Conservation (phyloP, 2,329 filamentous ascomycete genomes). For the Monilinia fructigena region DNA sequence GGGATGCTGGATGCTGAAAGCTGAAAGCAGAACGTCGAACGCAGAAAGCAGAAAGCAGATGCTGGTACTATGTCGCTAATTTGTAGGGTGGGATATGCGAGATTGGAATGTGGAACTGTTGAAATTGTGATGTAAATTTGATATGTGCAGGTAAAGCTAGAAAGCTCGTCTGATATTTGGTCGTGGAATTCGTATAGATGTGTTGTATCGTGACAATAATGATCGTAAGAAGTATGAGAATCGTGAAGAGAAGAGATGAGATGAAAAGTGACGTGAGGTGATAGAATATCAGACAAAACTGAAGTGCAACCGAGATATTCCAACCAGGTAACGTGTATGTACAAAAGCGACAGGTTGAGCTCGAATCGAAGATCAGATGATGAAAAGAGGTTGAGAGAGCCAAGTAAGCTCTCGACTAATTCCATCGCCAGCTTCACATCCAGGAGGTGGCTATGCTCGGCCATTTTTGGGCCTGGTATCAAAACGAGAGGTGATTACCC, state of each 20-base stretch:
- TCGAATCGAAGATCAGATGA: not conserved
- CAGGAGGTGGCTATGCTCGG: conserved; percentile 8
- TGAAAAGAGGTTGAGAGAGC: not conserved
- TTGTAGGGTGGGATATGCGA: too few species aligned
- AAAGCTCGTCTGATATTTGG: not conserved
- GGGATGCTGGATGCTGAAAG: too few species aligned
- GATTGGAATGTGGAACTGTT: too few species aligned
- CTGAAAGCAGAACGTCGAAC: too few species aligned
- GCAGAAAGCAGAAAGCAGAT: too few species aligned
- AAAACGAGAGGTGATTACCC: not conserved
- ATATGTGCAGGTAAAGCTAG: too few species aligned
- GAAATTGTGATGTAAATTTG: too few species aligned
- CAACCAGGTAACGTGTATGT: not conserved
- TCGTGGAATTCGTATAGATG: not conserved
- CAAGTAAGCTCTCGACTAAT: not conserved
- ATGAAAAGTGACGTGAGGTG: not conserved
- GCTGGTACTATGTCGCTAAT: too few species aligned
- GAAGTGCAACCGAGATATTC: not conserved
- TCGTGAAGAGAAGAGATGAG: conserved; percentile 1
- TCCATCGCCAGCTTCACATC: not conserved
- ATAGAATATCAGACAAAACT: not conserved
- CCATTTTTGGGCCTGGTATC: not conserved
- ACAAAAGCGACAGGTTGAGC: not conserved
- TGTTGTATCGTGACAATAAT: not conserved
- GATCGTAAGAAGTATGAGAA: conserved; percentile 9